Evolutionary conservation across 345 rosid species (phyloP), one percentile per base, ranked within the genome.

Genomic region (Brassica carinata): DNA sequence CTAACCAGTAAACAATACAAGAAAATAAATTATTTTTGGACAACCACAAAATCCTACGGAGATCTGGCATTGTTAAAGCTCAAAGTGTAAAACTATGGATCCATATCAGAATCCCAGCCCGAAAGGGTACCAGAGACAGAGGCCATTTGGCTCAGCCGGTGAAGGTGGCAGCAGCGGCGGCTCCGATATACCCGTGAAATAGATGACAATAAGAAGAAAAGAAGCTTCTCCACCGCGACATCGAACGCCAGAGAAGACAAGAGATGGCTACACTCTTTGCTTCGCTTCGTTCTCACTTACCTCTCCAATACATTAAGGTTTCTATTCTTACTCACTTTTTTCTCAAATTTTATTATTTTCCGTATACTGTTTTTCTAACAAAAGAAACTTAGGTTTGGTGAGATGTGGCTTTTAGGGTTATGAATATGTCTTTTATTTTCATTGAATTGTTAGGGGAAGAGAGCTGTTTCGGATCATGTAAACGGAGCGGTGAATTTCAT

Each of bases 171-270:
- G 80, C 77, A 55, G 75, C 51, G 76, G 76, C 5, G 75, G 66
- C 51, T 74, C 83, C 14, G 78, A 67, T 70, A 8, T 6, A 5
- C 51, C 2, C 38, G 38, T 5, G 76, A 64, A 53, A 26, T 2
- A 36, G 85, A 43, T 57, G 79, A 79, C 26, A 75, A 5, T 11
- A 78, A 64, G 77, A 74, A 64, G 78, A 74, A 78, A 83, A 83
- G 74, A 83, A 78, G 74, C 79, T 79, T 51, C 76, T 83, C 23
- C 85, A 83, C 64, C 79, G 85, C 19, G 85, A 83, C 58, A 66
- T 79, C 74, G 85, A 83, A 75, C 80, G 85, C 34, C 85, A 79
- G 80, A 79, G 85, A 78, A 79, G 85, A 64, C 85, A 83, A 79
- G 85, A 83, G 75, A 79, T 79, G 83, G 83, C 85, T 45, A 36